A percentile compares a stretch with the other conserved stretches of the same genome.
Conservation (phyloP, 164 flowering plant genomes). For the Macadamia integrifolia region DNA sequence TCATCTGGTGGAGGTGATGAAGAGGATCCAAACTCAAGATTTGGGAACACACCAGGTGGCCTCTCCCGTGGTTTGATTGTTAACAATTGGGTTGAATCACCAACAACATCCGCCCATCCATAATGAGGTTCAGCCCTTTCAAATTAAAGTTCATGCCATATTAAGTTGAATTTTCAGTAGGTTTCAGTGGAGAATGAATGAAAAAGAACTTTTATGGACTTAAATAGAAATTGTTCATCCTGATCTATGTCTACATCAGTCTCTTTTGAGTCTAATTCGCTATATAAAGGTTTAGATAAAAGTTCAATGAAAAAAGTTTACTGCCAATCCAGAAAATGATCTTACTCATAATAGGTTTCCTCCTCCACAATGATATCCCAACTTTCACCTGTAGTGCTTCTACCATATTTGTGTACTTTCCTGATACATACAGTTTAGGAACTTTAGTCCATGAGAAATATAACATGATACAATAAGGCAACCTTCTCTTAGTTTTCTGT, state of each 20-base stretch:
- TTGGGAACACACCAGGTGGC: conserved; percentile 82
- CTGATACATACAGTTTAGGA: conserved; percentile 29
- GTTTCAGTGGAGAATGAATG: too few species aligned
- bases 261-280: not conserved
- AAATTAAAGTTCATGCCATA: not conserved
- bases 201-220: not conserved
- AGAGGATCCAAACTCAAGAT: conserved; percentile 58
- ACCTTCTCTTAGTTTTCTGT: too few species aligned
- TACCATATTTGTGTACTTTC: conserved; percentile 97
- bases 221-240: too few species aligned
- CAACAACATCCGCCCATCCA: conserved; percentile 99
- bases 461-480: not conserved
- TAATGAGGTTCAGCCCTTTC: conserved; percentile 94
- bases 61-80: conserved; percentile 73
- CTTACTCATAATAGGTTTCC: conserved; percentile 95
- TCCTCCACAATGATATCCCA: conserved; percentile 95
- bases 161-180: too few species aligned
- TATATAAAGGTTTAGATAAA: too few species aligned
- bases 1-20: conserved; percentile 39
- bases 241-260: not conserved
- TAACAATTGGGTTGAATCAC: conserved; percentile 84
- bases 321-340: not conserved
- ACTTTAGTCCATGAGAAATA: not conserved
- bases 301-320: not conserved
- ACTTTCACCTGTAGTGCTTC: conserved; percentile 94